A percentile compares a stretch with the other conserved stretches of the same genome.
These are phyloP conservation scores for Nitzschia sp. DNA, from an alignment of 108 stramenopile species.

Conservation along the genomic window DNA sequence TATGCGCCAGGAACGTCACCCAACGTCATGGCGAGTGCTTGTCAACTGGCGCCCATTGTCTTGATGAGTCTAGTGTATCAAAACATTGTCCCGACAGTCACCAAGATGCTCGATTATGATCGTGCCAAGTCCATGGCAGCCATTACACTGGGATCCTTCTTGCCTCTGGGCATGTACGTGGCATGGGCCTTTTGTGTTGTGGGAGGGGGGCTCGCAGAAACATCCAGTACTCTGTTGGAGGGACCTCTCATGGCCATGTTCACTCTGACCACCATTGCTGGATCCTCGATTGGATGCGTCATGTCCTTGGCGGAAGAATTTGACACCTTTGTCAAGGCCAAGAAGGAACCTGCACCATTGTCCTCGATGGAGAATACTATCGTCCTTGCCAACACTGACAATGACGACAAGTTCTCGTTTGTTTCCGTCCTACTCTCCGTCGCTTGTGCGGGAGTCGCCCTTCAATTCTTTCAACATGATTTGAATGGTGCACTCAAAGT, in stretches of 20 bases:
- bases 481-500: conserved; percentile 30
- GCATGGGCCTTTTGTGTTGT: conserved; percentile 65
- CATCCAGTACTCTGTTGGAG: conserved; percentile 13
- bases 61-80: conserved; percentile 61
- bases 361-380: not conserved
- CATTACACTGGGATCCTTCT: conserved; percentile 55
- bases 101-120: conserved; percentile 69
- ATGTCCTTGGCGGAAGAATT: conserved; percentile 71
- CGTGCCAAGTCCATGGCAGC: conserved; percentile 45
- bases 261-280: conserved; percentile 58
- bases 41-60: conserved; percentile 52
- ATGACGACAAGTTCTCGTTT: conserved; percentile 2
- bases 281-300: conserved; percentile 53
- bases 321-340: conserved; percentile 35
- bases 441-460: not conserved
- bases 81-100: conserved; percentile 74
- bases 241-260: conserved; percentile 55
- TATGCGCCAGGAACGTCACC: conserved; percentile 28
- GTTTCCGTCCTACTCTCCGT: not conserved
- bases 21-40: conserved; percentile 19
- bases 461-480: not conserved
- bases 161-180: conserved; percentile 68
- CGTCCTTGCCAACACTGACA: not conserved
- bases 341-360: not conserved
- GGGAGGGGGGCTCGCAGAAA: conserved; percentile 47